A percentile compares a stretch with the other conserved stretches of the same genome.
Conservation (phyloP, 129 eudicot species). For the Ambrosia artemisiifolia region DNA sequence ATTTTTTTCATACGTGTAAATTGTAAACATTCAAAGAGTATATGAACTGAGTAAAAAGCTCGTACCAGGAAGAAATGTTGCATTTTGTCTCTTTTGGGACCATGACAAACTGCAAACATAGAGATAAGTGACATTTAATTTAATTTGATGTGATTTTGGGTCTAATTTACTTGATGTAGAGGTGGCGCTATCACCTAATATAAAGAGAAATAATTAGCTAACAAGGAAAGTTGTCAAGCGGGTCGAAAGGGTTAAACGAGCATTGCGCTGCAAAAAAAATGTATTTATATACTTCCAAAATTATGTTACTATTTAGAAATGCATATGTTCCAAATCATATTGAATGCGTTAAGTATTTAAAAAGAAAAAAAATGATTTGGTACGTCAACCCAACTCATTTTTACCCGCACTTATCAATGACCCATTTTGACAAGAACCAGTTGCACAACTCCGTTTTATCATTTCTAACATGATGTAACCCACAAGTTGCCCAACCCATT, state of each 20-base stretch:
- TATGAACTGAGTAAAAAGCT: background rate
- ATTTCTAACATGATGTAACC: background rate
- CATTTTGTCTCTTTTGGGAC: conserved; percentile 37
- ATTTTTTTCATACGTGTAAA: background rate
- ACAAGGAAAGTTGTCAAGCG: background rate
- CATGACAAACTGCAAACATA: conserved; percentile 56
- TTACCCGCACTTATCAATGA: background rate
- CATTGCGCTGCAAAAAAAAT: background rate
- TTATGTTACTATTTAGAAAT: background rate
- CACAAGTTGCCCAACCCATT: background rate
- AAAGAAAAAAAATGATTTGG: background rate
- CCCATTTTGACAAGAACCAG: background rate
- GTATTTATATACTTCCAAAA: background rate
- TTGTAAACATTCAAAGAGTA: background rate
- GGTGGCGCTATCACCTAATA: background rate
- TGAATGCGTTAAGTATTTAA: background rate
- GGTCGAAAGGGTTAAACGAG: background rate
- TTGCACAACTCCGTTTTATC: background rate
- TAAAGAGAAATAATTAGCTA: background rate
- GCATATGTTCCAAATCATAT: background rate
- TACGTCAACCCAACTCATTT: background rate
- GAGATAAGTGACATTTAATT: background rate
- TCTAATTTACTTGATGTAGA: background rate
- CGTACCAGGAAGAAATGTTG: conserved; percentile 57
- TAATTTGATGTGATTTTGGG: background rate